Percentiles rank a stretch among this genome's conserved stretches.
Evolutionary conservation across 306 rosid species (phyloP).

Genomic region (Trichosanthes truncata): DNA sequence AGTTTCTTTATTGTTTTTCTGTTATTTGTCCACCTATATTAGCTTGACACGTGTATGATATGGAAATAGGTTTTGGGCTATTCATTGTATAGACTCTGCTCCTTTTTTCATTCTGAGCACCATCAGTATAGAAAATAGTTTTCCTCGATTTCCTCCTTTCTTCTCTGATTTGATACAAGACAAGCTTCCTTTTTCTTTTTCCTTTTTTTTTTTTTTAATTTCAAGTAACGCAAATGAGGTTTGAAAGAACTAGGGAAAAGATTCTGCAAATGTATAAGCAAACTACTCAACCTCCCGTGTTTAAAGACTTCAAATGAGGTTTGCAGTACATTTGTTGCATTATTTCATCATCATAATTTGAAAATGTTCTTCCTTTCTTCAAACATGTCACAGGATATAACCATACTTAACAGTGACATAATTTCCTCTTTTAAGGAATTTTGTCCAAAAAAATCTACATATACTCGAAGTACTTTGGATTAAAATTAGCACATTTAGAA

Average conservation of each 20-base stretch:
- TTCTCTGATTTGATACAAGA: background rate
- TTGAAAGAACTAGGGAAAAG: background rate
- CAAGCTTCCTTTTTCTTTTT: background rate
- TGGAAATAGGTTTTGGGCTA: background rate
- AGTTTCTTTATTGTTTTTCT: background rate
- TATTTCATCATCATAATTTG: background rate
- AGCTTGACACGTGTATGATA: background rate
- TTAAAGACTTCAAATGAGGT: background rate
- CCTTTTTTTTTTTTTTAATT: background rate
- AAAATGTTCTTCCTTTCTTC: background rate
- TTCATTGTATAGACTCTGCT: background rate
- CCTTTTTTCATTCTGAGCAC: background rate
- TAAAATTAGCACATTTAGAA: background rate
- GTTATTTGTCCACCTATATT: background rate
- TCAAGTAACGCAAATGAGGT: background rate
- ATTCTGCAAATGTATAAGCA: background rate
- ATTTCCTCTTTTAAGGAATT: background rate
- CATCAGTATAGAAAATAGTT: background rate
- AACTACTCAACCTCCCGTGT: background rate
- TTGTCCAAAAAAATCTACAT: background rate
- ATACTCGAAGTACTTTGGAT: background rate
- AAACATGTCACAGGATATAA: background rate
- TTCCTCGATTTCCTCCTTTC: background rate
- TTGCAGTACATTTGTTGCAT: background rate
- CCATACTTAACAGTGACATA: background rate